phyloP scores from a whole-genome alignment of 2,329 filamentous ascomycete genomes.

The Penicillium sp. region DNA sequence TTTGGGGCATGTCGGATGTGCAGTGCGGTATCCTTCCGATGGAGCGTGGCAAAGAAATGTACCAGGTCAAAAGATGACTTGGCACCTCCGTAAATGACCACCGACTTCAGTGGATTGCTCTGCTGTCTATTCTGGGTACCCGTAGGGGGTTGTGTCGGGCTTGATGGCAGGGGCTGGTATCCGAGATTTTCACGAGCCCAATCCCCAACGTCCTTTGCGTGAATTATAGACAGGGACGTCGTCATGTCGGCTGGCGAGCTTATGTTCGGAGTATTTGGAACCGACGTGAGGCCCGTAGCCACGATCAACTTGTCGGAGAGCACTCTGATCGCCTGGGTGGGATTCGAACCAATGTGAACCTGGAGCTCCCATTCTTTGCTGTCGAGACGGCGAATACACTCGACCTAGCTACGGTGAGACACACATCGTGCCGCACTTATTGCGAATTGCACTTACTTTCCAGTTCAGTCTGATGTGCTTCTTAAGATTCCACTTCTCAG shows the following conservation, averaged over 20 bases:
- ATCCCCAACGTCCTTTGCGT: constrained; percentile 26
- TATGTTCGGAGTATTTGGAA: constrained; percentile 24
- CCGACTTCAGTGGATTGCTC: constrained; percentile 7
- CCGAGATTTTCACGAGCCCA: constrained; percentile 26
- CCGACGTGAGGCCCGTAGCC: constrained; percentile 30
- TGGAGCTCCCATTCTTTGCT: constrained; percentile 27
- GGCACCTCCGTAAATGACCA: constrained; percentile 28
- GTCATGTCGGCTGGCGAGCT: neutral
- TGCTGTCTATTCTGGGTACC: neutral
- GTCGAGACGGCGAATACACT: constrained; percentile 21
- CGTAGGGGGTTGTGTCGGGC: neutral
- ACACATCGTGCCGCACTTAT: neutral
- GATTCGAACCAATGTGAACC: constrained; percentile 7
- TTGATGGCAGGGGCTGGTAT: constrained; percentile 20
- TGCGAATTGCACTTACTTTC: constrained; percentile 15
- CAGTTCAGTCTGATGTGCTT: constrained; percentile 27
- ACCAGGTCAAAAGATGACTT: constrained; percentile 31
- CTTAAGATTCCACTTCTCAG: constrained; percentile 23
- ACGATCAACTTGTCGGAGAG: constrained; percentile 32
- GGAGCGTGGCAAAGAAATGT: constrained; percentile 28
- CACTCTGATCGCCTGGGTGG: constrained; percentile 3
- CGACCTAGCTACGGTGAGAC: constrained; percentile 15
- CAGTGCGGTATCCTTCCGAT: constrained; percentile 14
- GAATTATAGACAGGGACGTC: constrained; percentile 12
- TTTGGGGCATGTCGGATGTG: constrained; percentile 10